These are phyloP conservation scores for Saccharomycopsis javanensis DNA, from an alignment of 805 yeast species.

Conservation along the genomic window DNA sequence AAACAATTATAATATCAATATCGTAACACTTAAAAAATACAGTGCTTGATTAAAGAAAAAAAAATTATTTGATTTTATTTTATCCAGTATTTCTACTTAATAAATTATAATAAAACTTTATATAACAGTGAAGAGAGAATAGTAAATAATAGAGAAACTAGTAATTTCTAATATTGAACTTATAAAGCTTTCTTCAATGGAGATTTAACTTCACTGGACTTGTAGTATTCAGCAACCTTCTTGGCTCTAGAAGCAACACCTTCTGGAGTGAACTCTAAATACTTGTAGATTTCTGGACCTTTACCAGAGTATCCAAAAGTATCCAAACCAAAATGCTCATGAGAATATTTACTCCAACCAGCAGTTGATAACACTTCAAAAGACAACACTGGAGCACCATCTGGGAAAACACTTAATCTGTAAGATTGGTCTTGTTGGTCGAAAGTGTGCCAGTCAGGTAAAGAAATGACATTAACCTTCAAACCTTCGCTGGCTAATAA, in stretches of 20 bases:
- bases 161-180: conserved; percentile 13
- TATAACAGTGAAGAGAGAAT: neutral
- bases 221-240: conserved; percentile 72
- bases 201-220: conserved; percentile 61
- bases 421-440: conserved; percentile 76
- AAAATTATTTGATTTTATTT: neutral
- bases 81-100: neutral
- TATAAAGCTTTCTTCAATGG: conserved; percentile 77
- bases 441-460: conserved; percentile 89
- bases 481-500: conserved; percentile 54
- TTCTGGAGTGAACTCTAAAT: conserved; percentile 85
- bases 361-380: conserved; percentile 86
- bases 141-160: neutral
- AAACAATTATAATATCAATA: too few species aligned
- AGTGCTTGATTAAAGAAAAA: neutral
- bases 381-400: conserved; percentile 85
- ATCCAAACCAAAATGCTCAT: conserved; percentile 92
- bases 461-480: conserved; percentile 75
- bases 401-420: conserved; percentile 82
- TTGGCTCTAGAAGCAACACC: conserved; percentile 82
- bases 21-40: neutral
- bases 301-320: conserved; percentile 96
- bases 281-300: conserved; percentile 70
- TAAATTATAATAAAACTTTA: neutral
- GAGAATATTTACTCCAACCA: conserved; percentile 94